phyloP scores from a whole-genome alignment of 2,329 filamentous ascomycete species.

The Fusarium sp. region DNA sequence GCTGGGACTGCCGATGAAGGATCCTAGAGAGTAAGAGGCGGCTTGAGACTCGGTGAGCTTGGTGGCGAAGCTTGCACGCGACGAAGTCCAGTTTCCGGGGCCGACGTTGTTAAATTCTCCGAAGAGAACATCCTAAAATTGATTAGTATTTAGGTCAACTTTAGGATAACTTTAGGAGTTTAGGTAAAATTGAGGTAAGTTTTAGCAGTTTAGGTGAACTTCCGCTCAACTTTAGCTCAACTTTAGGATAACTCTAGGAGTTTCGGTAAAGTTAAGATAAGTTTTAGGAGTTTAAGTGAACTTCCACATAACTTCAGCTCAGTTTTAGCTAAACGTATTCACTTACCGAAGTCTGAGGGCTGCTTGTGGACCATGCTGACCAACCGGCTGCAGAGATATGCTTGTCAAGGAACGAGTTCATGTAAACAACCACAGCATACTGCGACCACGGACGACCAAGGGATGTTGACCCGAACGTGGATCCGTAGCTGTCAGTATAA shows the following conservation, averaged over 20 bases:
- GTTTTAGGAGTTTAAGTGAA: no score
- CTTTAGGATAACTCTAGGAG: no score
- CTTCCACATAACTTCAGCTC: no score
- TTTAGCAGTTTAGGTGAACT: no score
- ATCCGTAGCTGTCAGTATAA: conserved; percentile 47
- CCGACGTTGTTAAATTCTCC: conserved; percentile 74
- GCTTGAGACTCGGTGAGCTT: conserved; percentile 42
- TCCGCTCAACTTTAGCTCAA: no score
- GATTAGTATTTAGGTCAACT: background rate
- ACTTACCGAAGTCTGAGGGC: conserved; percentile 65
- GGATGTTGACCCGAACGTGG: conserved; percentile 57
- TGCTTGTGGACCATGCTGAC: conserved; percentile 69
- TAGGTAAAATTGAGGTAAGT: no score
- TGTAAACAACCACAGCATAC: conserved; percentile 64
- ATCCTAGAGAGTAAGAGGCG: conserved; percentile 32
- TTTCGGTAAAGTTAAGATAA: no score
- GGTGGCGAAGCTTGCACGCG: conserved; percentile 43
- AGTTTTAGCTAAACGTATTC: no score
- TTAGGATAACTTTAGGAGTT: background rate
- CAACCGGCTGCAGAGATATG: conserved; percentile 46
- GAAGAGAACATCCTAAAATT: conserved; percentile 62
- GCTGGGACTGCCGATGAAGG: conserved; percentile 42
- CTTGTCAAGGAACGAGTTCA: conserved; percentile 63
- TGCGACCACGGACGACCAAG: conserved; percentile 64
- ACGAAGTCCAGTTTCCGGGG: conserved; percentile 43